Percentiles rank a stretch among this genome's conserved stretches.
phyloP scores from a whole-genome alignment of 306 rosid genomes.

The Cucurbita maxima region DNA sequence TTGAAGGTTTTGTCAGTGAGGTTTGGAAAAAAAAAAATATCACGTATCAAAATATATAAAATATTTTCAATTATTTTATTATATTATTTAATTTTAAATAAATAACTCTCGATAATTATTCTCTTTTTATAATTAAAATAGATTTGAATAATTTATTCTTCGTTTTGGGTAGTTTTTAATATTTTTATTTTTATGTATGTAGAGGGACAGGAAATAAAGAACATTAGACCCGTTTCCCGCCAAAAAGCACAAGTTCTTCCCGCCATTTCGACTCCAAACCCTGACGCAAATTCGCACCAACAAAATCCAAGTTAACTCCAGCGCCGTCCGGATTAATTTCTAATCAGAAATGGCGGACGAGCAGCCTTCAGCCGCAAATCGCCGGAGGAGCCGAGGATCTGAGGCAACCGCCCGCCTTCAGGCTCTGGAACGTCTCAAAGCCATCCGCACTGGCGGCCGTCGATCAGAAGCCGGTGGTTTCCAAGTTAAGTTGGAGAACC shows the following conservation, averaged over 20 bases:
- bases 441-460: constrained; percentile 45
- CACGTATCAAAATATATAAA: too few species aligned
- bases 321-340: not conserved
- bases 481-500: constrained; percentile 64
- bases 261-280: not conserved
- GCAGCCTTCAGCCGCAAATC: constrained; percentile 18
- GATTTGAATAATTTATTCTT: too few species aligned
- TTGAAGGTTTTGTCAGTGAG: too few species aligned
- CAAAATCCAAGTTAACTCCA: not conserved
- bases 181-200: too few species aligned
- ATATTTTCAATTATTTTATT: too few species aligned
- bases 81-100: too few species aligned
- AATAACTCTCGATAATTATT: too few species aligned
- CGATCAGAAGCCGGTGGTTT: constrained; percentile 41
- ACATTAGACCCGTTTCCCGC: not conserved
- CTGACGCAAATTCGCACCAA: not conserved
- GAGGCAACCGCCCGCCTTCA: constrained; percentile 35
- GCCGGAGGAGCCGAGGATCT: constrained; percentile 47
- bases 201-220: not conserved
- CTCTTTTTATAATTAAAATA: too few species aligned
- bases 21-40: too few species aligned
- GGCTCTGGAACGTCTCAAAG: constrained; percentile 67
- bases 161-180: too few species aligned
- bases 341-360: constrained; percentile 47
- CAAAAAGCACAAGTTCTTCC: not conserved